Percentiles rank a stretch among this genome's conserved stretches.
These are phyloP conservation scores for Thozetella sp. DNA, from an alignment of 495 filamentous ascomycete genomes.

Conservation along the genomic window DNA sequence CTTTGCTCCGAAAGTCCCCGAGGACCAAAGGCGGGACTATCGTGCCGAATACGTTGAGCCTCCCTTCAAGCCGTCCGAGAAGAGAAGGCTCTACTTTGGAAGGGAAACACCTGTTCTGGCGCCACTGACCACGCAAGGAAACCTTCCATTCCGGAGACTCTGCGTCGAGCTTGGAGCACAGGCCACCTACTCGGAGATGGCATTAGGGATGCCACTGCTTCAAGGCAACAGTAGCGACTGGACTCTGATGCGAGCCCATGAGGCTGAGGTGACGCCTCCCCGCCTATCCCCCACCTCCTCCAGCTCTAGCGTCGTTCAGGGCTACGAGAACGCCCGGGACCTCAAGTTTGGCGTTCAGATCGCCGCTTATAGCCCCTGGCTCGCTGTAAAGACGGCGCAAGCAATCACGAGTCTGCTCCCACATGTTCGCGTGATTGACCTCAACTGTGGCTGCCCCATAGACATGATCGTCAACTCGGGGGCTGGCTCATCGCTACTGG, in stretches of 20 bases:
- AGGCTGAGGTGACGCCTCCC: constrained; percentile 74
- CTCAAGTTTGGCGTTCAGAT: constrained; percentile 91
- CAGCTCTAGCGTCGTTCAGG: constrained; percentile 54
- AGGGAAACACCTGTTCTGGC: constrained; percentile 90
- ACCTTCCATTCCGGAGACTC: constrained; percentile 92
- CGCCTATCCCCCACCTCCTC: constrained; percentile 42
- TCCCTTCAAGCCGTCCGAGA: constrained; percentile 88
- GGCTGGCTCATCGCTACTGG: constrained; percentile 92
- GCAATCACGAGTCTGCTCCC: constrained; percentile 74
- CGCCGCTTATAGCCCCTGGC: constrained; percentile 84
- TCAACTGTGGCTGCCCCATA: constrained; percentile 97
- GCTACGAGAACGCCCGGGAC: constrained; percentile 82
- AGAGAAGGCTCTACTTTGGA: constrained; percentile 89
- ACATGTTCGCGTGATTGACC: constrained; percentile 81
- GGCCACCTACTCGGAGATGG: constrained; percentile 98
- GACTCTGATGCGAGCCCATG: constrained; percentile 90
- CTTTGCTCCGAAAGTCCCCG: constrained; percentile 41
- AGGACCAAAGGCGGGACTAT: constrained; percentile 63
- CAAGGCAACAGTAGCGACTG: constrained; percentile 91
- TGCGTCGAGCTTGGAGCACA: constrained; percentile 89
- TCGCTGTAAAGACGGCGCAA: constrained; percentile 85
- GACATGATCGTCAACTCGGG: constrained; percentile 86
- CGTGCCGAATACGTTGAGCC: constrained; percentile 80
- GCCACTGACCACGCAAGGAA: constrained; percentile 90
- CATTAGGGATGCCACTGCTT: constrained; percentile 87